phyloP scores from a whole-genome alignment of 306 rosid species.

The Inga oerstediana region DNA sequence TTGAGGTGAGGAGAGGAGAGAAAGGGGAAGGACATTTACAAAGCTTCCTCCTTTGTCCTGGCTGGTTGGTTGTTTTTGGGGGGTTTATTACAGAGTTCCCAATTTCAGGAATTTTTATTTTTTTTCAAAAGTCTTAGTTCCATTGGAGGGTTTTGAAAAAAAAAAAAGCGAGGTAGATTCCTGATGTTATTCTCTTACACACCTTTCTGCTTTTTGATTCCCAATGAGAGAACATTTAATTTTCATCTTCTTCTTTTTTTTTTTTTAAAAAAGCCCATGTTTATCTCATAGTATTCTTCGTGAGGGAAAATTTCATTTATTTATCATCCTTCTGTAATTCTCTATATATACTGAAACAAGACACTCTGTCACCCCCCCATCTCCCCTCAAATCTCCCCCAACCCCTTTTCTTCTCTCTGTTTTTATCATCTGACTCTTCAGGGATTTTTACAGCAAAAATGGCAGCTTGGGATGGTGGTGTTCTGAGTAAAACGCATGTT shows the following conservation, averaged over 20 bases:
- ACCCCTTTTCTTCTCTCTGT: neutral
- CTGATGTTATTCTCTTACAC: conserved; percentile 64
- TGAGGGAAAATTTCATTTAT: conserved; percentile 27
- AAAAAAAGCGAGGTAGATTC: conserved; percentile 73
- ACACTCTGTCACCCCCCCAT: conserved; percentile 17
- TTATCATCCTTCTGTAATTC: neutral
- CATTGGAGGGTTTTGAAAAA: conserved; percentile 42
- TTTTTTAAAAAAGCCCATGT: conserved; percentile 22
- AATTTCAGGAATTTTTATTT: conserved; percentile 38
- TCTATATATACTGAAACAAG: conserved; percentile 40
- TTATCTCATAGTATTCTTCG: conserved; percentile 33
- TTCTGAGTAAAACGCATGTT: conserved; percentile 36
- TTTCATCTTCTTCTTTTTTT: neutral
- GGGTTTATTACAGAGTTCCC: conserved; percentile 36
- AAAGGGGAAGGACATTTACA: conserved; percentile 13
- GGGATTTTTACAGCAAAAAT: conserved; percentile 45
- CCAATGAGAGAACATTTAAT: conserved; percentile 36
- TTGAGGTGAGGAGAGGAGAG: conserved; percentile 5
- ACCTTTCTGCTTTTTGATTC: conserved; percentile 67
- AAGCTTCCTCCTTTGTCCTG: conserved; percentile 44
- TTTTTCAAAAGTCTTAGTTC: conserved; percentile 24
- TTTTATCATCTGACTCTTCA: conserved; percentile 8
- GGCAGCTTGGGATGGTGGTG: conserved; percentile 55
- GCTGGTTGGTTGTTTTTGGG: conserved; percentile 40
- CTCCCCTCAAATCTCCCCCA: conserved; percentile 3